Evolutionary conservation across 2,329 filamentous ascomycete genomes (phyloP), one percentile per base, ranked within the genome.

Genomic region (Aspergillus awamori): DNA sequence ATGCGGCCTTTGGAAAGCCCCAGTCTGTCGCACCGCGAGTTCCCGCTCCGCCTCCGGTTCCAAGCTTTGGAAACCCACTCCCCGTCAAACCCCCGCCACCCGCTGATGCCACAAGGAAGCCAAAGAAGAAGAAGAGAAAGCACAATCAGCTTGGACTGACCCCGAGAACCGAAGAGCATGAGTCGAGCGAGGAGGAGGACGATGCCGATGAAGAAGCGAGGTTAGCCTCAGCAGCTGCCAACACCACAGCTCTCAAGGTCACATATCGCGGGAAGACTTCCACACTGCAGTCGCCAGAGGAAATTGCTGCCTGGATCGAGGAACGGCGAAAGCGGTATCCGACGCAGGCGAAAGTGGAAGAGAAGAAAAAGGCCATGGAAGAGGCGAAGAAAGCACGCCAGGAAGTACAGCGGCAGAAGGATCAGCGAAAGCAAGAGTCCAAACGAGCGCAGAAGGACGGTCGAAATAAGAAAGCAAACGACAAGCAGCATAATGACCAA

Each of bases 241-340:
- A 63, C 38, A 53, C 65, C 2, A 63, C 63, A 22, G 66, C 75
- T 54, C 68, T 84, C 33, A 77, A 80, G 36, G 83, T 89, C 64
- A 83, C 85, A 59, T 85, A 86, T 67, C 80, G 82, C 65, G 84
- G 84, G n/a, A 74, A 81, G 68, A 80, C 84, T 48, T 73, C 84
- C 3, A 82, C 79, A 0, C 73, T 89, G 24, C 80, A 81, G 57
- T 82, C 81, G 6, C 74, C 83, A 15, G 85, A 86, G 61, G 93
- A 97, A 71, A 83, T 97, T 58, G 84, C 87, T 24, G 86, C 87
- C 6, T 98, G 92, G 87, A 86, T 96, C 64, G 87, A 87, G 53
- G 92, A 97, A 75, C 87, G 94, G 61, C 89, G 84, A 72, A 89
- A 87, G 66, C 88, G 89, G 55, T 98, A 86, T 73, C 94, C 94